Evolutionary conservation across 2,329 filamentous ascomycete species (phyloP), one percentile per base, ranked within the genome.

Genomic region (Corynespora cassiicola): DNA sequence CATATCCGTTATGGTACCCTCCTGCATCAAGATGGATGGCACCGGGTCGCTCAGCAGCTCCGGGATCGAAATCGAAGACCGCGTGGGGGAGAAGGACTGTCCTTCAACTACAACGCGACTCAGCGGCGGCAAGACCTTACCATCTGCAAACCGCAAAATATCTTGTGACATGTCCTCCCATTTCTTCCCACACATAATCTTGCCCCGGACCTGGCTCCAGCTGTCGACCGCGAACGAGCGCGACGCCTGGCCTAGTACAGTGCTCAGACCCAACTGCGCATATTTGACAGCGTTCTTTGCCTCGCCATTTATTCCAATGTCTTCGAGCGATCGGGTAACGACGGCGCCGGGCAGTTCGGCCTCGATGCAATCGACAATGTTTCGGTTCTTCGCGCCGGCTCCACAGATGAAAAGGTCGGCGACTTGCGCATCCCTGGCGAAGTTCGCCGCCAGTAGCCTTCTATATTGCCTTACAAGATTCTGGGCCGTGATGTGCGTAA

Each of bases 381-480:
- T 82, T 2, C 77, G 75, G 51, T 84, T 82, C 43, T 75, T 72
- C 0, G 79, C 79, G 12, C 79, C 79, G 5, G 77, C 78, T 8
- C 81, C 80, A 56, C 79, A 82, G 74, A 84, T 78, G 67, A 79
- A 84, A 23, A 84, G 72, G 63, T 84, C 80, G 4, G 69, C 73
- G 36, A 81, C 70, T 10, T 72, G 57, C 48, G 67, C 67, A 19
- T 63, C 63, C 1, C 21, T 15, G 3, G 49, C 45, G 17, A 53
- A 53, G 20, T 30, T 36, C 5, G 33, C 22, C 3, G 76, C 73
- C 30, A 75, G 72, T 42, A 80, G 80, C 20, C 75, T 73, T 7
- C 62, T 61, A 46, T 74, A 75, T 31, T 75, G 69, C n/a, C 69
- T 62, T 11, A 82, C 74, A 20, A 84, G 82, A 14, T 79, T 75